phyloP scores from a whole-genome alignment of 1,284 basidiomycete species.

The Psilocybe mexicana region DNA sequence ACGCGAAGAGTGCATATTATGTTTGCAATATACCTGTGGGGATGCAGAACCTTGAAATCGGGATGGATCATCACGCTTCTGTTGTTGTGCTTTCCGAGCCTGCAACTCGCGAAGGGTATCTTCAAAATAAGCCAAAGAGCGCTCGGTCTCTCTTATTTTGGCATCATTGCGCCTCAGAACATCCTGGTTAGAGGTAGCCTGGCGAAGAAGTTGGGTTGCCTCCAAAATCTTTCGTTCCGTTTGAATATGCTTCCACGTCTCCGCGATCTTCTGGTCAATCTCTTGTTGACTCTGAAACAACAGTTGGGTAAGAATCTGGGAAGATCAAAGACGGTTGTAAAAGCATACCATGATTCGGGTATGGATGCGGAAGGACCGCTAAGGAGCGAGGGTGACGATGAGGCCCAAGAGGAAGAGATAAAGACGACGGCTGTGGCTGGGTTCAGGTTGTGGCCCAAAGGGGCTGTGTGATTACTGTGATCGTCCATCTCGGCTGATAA shows the following conservation, averaged over 20 bases:
- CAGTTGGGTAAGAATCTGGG: slow-evolving; percentile 18
- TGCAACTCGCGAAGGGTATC: slow-evolving; percentile 84
- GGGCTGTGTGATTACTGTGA: slow-evolving; percentile 36
- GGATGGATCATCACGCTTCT: slow-evolving; percentile 54
- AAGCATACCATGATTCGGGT: slow-evolving; percentile 33
- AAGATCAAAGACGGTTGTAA: slow-evolving; percentile 16
- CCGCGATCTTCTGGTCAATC: slow-evolving; percentile 89
- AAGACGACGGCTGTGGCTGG: slow-evolving; percentile 26
- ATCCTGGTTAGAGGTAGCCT: slow-evolving; percentile 86
- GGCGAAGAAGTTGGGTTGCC: slow-evolving; percentile 77
- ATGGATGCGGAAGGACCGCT: slow-evolving; percentile 21
- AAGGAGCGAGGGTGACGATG: slow-evolving; percentile 25
- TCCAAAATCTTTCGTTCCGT: slow-evolving; percentile 93
- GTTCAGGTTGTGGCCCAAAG: slow-evolving; percentile 25
- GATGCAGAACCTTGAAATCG: slow-evolving; percentile 32
- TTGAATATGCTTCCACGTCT: slow-evolving; percentile 87
- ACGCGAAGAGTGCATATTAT: neutral
- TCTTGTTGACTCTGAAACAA: slow-evolving; percentile 50
- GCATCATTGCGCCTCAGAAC: slow-evolving; percentile 81
- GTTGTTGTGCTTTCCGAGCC: slow-evolving; percentile 67
- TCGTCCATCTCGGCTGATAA: slow-evolving; percentile 22
- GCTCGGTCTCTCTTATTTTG: slow-evolving; percentile 87
- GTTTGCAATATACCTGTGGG: slow-evolving; percentile 18
- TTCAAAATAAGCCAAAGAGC: slow-evolving; percentile 87
- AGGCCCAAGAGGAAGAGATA: slow-evolving; percentile 29